Conservation (phyloP, 202 grass and related monocot species). For the Eragrostis tef region DNA sequence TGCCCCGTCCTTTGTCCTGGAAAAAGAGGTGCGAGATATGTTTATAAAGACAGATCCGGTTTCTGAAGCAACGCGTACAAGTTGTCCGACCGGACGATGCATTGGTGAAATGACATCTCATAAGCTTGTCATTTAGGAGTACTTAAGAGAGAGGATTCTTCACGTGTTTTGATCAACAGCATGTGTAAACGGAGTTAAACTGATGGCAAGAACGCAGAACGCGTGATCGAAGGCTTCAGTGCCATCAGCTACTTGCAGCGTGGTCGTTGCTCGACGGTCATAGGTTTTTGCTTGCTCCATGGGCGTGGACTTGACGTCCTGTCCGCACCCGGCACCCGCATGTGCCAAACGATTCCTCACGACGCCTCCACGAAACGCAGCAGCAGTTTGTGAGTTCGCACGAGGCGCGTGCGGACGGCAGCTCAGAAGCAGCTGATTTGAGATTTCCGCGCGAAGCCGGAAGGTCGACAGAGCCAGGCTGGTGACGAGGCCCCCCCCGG, state of each 20-base stretch:
- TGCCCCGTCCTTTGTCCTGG: too few relatives aligned
- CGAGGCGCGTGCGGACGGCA: background rate
- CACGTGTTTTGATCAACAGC: too few relatives aligned
- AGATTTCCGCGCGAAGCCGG: background rate
- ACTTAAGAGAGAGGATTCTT: too few relatives aligned
- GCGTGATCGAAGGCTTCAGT: too few relatives aligned
- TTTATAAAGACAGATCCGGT: background rate
- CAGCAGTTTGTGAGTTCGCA: background rate
- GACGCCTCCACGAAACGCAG: background rate
- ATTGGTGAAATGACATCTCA: too few relatives aligned
- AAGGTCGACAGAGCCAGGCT: background rate
- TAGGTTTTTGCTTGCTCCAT: too few relatives aligned
- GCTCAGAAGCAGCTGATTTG: too few relatives aligned
- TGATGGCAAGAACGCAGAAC: too few relatives aligned
- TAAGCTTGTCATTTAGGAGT: too few relatives aligned
- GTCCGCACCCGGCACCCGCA: background rate
- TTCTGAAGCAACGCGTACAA: background rate
- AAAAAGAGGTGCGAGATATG: background rate
- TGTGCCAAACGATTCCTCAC: background rate
- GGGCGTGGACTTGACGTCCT: background rate
- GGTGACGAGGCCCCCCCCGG: too few relatives aligned
- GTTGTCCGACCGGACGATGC: background rate
- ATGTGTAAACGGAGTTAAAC: background rate
- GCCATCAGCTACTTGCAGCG: background rate
- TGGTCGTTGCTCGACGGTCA: background rate